Percentiles rank a stretch among this genome's conserved stretches.
phyloP scores from a whole-genome alignment of 768 basidiomycete genomes.

The Amanita pallidorosea region DNA sequence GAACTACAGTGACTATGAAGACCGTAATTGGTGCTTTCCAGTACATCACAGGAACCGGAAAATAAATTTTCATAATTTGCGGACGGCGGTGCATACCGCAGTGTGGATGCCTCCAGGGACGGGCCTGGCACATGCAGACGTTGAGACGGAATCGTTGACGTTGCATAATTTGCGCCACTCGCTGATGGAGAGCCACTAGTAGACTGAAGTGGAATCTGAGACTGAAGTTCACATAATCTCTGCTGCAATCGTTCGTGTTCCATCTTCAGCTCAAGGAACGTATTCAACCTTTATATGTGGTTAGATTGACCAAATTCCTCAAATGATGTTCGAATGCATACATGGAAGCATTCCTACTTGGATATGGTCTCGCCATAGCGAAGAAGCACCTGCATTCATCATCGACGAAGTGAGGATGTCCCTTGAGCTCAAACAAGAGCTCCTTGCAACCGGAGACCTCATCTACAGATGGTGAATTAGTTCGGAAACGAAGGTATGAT shows the following conservation, averaged over 20 bases:
- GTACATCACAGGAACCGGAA: constrained; percentile 2
- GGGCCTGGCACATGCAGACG: not conserved
- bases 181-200: constrained; percentile 13
- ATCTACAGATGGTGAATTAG: constrained; percentile 20
- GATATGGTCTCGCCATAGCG: constrained; percentile 66
- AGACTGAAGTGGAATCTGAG: constrained; percentile 16
- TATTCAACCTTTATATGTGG: constrained; percentile 43
- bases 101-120: constrained; percentile 6
- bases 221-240: constrained; percentile 35
- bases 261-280: constrained; percentile 73
- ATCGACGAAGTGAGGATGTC: constrained; percentile 41
- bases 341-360: constrained; percentile 63
- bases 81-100: not conserved
- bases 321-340: constrained; percentile 18
- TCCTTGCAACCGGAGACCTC: constrained; percentile 24
- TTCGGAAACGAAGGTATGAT: constrained; percentile 50
- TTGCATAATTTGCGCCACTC: constrained; percentile 25
- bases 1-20: constrained; percentile 6
- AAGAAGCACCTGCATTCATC: constrained; percentile 55
- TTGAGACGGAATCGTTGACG: constrained; percentile 18
- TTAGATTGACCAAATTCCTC: not conserved
- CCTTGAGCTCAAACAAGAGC: constrained; percentile 63
- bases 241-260: constrained; percentile 77
- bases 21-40: constrained; percentile 8
- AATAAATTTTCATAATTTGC: not conserved